phyloP scores from a whole-genome alignment of 306 rosid species.

The Psophocarpus tetragonolobus region DNA sequence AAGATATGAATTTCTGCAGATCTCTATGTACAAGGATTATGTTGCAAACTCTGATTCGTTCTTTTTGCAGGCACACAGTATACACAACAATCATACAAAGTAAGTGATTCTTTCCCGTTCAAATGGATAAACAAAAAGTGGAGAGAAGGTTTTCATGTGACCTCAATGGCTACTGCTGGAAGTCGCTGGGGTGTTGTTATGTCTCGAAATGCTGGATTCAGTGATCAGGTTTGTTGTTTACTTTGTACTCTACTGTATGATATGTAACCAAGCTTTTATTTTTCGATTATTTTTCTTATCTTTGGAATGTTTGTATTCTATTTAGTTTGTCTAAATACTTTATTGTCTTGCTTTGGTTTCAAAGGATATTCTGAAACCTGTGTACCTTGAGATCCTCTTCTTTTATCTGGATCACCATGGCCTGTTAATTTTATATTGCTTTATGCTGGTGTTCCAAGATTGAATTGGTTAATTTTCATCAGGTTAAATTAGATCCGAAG shows the following conservation, averaged over 20 bases:
- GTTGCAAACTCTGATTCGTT: neutral
- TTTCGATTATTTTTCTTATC: neutral
- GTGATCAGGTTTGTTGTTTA: constrained; percentile 73
- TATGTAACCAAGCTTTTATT: neutral
- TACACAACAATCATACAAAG: constrained; percentile 97
- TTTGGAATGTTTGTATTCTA: neutral
- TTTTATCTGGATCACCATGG: neutral
- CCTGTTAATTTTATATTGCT: neutral
- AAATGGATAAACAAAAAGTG: constrained; percentile 98
- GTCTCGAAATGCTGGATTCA: constrained; percentile 96
- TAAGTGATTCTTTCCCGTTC: constrained; percentile 96
- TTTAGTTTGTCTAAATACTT: too few species aligned
- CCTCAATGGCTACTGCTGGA: constrained; percentile 99
- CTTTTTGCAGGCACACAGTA: constrained; percentile 76
- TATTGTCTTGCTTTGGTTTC: neutral
- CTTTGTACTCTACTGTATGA: neutral
- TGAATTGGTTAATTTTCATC: neutral
- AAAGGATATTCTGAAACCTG: neutral
- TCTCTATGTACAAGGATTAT: neutral
- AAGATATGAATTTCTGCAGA: constrained; percentile 4
- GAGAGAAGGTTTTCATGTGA: constrained; percentile 98
- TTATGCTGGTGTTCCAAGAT: neutral
- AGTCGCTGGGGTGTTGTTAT: constrained; percentile 97
- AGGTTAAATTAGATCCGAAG: neutral
- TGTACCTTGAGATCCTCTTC: neutral